Evolutionary conservation across 2,329 filamentous ascomycete species (phyloP), one percentile per base, ranked within the genome.

Genomic region (Pseudogymnoascus destructans): DNA sequence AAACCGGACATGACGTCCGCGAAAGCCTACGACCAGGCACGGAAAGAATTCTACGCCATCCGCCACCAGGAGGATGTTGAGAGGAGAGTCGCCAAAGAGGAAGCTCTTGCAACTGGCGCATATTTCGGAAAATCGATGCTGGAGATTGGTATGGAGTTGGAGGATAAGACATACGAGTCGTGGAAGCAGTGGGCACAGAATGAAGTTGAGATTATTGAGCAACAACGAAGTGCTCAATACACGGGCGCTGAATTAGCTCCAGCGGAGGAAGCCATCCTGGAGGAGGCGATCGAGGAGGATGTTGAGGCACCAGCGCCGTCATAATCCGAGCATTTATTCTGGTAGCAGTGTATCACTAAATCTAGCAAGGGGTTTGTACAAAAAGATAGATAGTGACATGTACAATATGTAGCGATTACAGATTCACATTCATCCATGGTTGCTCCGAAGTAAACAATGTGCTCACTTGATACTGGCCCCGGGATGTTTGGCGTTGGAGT

Each of bases 11-110:
- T 87, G 69, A 78, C 76, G 55, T 80, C 80, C 69, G 75, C 78
- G 38, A 71, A 80, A 64, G 90, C 93, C 30, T 98, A 98, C 75
- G 92, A 97, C 72, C 75, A 77, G 58, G 90, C 87, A 6, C 87
- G 93, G 60, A 85, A 85, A 64, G 92, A 98, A 71, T 95, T 97
- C 73, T 98, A 98, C 74, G 76, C 79, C 49, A 73, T 92, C 62
- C 86, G 93, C 60, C 86, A 95, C 65, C 77, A 82, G 60, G 84
- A 95, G 66, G 90, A 96, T 63, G 80, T 95, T 54, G 84, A 92
- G 73, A 79, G 81, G 64, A 84, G 91, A 65, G 79, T 98, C 60
- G 88, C 92, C 6, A 78, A 82, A 55, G 93, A 98, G 73, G 93
- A 98, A 73, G 92, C 93, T 25, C 77, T 84, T 62, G 81, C 87